Conservation (phyloP, 805 yeast species). For the Starmerella asiatica region DNA sequence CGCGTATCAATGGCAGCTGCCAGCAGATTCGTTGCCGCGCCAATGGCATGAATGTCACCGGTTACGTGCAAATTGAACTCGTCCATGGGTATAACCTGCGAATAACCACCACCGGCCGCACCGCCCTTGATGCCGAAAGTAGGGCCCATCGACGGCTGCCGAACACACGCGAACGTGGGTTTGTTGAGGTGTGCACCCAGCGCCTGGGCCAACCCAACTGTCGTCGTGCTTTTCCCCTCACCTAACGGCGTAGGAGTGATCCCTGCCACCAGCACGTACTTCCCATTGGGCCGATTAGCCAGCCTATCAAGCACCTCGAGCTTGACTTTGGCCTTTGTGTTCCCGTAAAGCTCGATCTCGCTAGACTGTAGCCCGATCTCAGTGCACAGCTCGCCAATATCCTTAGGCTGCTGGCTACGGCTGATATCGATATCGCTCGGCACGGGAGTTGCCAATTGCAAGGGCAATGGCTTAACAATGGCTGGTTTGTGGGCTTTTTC, state of each 20-base stretch:
- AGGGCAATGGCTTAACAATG: conserved; percentile 42
- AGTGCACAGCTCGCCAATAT: conserved; percentile 55
- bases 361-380: conserved; percentile 67
- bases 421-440: conserved; percentile 89
- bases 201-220: conserved; percentile 94
- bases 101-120: conserved; percentile 98
- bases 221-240: conserved; percentile 94
- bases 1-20: conserved; percentile 97
- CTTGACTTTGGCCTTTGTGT: conserved; percentile 78
- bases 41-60: conserved; percentile 94
- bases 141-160: conserved; percentile 99
- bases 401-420: conserved; percentile 76
- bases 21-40: conserved; percentile 82
- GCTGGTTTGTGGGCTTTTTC: conserved; percentile 32
- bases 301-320: conserved; percentile 59
- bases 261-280: conserved; percentile 87
- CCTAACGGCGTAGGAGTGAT: conserved; percentile 97
- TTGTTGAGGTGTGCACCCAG: conserved; percentile 77
- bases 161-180: conserved; percentile 81
- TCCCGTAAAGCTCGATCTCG: conserved; percentile 82
- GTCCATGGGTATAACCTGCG: conserved; percentile 98
- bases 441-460: conserved; percentile 49
- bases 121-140: conserved; percentile 98
- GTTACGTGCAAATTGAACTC: conserved; percentile 96
- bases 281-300: conserved; percentile 50